A percentile compares a stretch with the other conserved stretches of the same genome.
These are phyloP conservation scores for Starmerella apicola DNA, from an alignment of 805 yeast genomes.

Conservation along the genomic window DNA sequence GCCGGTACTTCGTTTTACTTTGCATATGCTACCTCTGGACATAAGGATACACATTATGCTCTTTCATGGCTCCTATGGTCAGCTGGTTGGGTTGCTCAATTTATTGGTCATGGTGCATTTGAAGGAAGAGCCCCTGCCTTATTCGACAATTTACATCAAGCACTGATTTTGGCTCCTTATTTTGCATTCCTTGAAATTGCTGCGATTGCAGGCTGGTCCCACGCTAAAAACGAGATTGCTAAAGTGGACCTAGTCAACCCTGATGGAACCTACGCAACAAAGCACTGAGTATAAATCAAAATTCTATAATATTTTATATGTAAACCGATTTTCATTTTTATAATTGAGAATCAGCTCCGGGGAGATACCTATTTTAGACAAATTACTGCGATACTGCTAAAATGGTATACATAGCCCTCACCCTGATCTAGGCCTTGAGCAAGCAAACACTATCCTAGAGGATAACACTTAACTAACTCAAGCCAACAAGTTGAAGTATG, in stretches of 20 bases:
- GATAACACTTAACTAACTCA: neutral
- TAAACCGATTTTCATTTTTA: too few species aligned
- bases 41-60: constrained; percentile 21
- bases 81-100: constrained; percentile 67
- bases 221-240: constrained; percentile 10
- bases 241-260: constrained; percentile 9
- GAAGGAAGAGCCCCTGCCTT: constrained; percentile 82
- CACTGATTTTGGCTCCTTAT: constrained; percentile 81
- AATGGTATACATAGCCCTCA: too few species aligned
- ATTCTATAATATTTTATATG: too few species aligned
- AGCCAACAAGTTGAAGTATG: constrained; percentile 2
- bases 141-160: constrained; percentile 69
- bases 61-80: constrained; percentile 36
- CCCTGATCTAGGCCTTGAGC: neutral
- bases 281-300: too few species aligned
- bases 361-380: too few species aligned
- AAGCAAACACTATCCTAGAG: neutral
- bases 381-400: too few species aligned
- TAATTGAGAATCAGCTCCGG: too few species aligned
- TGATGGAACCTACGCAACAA: too few species aligned
- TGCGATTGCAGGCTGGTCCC: constrained; percentile 48
- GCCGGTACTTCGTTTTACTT: constrained; percentile 23
- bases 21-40: constrained; percentile 24
- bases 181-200: constrained; percentile 72
- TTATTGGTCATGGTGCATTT: constrained; percentile 73